Base-by-base conservation (phyloP, 2,329 filamentous ascomycete genomes). In the Grosmannia penicillata region DNA sequence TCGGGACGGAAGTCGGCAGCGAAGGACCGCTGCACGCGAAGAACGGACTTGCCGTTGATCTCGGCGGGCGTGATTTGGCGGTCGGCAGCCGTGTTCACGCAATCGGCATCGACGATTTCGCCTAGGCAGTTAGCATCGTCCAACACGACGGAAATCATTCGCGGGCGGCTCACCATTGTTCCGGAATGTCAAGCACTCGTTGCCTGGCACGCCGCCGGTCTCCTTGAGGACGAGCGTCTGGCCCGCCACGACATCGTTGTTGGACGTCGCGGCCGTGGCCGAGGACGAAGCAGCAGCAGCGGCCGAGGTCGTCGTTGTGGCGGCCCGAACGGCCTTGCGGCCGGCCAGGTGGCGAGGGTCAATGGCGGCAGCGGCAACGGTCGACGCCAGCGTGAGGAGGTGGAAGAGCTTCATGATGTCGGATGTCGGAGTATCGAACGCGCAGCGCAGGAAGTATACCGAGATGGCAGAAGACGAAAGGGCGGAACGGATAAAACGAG, bases 151-250 rank as follows among this genome's bases (percentile, higher is more conserved):
- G 11, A 25, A 8, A 13, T 23, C 33, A 23, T 41, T 28, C 8
- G 18, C 21, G 14, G 31, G 22, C 15, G 18, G 19, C 8, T 11
- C 43, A 57, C 57, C 58, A 38, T 61, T 60, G 45, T 62, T 62
- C 40, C 59, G 53, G 46, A 62, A 61, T 13, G 58, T 61, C n/a
- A 62, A 46, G 41, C 52, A 56, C 45, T 56, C 53, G 39, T 56
- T 56, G 34, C 53, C 53, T 1, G 54, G 49, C 6, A 62, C 47
- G 17, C 59, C 58, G 15, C 49, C 51, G 35, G 57, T 47, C 45
- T 62, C 58, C 27, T 53, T 56, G 41, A 60, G 51, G n/a, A 61
- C 58, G 5, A 60, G 44, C 0, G 55, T 60, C 18, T 48, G 38
- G 10, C 43, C 39, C 18, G 17, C 24, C 18, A 14, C 33, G 14